phyloP scores from a whole-genome alignment of 202 grass and related monocot genomes.

The Eragrostis tef region DNA sequence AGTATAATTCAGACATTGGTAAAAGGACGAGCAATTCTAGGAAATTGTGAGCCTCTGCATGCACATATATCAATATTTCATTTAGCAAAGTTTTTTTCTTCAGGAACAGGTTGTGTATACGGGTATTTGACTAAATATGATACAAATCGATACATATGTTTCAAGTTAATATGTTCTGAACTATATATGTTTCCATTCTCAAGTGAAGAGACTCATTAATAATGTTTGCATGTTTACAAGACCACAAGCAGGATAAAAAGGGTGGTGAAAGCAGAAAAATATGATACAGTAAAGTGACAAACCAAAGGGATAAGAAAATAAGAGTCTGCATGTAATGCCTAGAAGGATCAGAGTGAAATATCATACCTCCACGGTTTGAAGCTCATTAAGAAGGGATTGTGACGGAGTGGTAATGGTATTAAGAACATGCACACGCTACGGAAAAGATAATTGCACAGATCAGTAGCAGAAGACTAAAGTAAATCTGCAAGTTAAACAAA shows the following conservation, averaged over 20 bases:
- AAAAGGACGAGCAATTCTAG: background rate
- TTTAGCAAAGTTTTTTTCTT: background rate
- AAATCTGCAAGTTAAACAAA: constrained; percentile 42
- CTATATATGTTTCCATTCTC: background rate
- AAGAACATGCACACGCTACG: constrained; percentile 87
- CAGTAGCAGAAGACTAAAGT: constrained; percentile 41
- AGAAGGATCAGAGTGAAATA: background rate
- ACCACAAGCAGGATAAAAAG: background rate
- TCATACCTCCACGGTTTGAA: constrained; percentile 94
- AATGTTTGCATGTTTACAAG: constrained; percentile 7
- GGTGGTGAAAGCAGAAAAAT: background rate
- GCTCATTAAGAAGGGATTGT: constrained; percentile 88
- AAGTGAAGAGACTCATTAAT: background rate
- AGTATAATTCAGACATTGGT: constrained; percentile 10
- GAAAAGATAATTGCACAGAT: constrained; percentile 40
- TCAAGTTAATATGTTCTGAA: background rate
- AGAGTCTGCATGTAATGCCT: background rate
- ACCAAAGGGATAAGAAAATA: constrained; percentile 14
- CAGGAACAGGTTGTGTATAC: background rate
- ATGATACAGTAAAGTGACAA: background rate
- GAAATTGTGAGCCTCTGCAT: background rate
- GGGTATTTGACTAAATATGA: background rate
- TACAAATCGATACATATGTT: background rate
- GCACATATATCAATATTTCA: background rate
- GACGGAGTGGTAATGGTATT: constrained; percentile 92